Evolutionary conservation across 2,329 filamentous ascomycete genomes (phyloP).

Genomic region (Colletotrichum karsti): DNA sequence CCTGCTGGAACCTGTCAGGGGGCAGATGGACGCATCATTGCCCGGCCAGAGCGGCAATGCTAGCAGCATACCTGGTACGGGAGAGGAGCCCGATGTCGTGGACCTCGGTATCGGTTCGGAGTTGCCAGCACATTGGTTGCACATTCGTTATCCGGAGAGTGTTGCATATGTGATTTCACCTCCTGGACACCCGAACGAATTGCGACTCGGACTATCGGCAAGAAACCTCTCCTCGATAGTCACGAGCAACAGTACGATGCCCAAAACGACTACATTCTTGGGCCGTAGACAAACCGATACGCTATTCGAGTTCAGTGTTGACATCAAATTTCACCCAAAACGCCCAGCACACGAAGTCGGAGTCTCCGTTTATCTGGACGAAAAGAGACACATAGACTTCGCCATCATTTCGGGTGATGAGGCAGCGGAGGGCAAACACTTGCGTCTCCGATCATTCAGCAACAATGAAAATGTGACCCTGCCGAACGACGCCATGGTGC

Average conservation of each 20-base stretch:
- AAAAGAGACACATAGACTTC: neutral
- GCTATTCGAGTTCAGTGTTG: neutral
- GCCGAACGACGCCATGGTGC: neutral
- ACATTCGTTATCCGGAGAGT: neutral
- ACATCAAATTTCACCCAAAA: neutral
- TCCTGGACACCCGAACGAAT: neutral
- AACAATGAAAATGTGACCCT: neutral
- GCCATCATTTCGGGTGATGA: accelerated
- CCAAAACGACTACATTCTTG: neutral
- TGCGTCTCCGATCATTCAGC: neutral
- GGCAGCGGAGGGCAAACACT: accelerated
- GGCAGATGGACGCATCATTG: neutral
- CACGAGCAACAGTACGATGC: neutral
- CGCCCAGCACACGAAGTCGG: neutral
- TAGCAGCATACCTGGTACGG: neutral
- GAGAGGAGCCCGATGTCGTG: neutral
- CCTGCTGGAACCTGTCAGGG: constrained; percentile 29
- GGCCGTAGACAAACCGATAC: neutral
- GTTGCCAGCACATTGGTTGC: neutral
- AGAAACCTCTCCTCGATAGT: neutral
- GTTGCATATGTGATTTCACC: neutral
- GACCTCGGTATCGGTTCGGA: neutral
- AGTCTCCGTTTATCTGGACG: neutral
- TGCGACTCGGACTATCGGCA: neutral
- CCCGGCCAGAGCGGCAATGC: neutral